These are phyloP conservation scores for Neonectria hederae DNA, from an alignment of 2,329 filamentous ascomycete species.

Conservation along the genomic window DNA sequence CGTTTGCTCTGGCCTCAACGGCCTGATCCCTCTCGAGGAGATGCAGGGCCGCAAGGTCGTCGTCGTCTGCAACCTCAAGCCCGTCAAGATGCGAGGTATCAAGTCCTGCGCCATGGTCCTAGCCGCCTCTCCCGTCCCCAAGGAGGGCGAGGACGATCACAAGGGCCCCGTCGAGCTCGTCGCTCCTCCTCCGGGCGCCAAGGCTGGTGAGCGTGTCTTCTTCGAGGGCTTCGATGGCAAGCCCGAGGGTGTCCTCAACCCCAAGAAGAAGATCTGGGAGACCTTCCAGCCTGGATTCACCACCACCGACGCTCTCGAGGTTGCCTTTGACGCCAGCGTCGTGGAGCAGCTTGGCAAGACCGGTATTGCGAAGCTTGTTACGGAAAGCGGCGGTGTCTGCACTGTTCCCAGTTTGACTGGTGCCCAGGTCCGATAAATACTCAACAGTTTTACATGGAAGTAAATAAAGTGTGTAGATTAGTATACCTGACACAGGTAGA, in stretches of 20 bases:
- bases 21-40: constrained; percentile 88
- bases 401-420: constrained; percentile 83
- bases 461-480: constrained; percentile 17
- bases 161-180: constrained; percentile 94
- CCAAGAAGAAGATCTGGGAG: constrained; percentile 99
- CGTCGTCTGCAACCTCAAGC: constrained; percentile 97
- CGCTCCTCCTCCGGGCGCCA: constrained; percentile 77
- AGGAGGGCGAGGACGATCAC: constrained; percentile 87
- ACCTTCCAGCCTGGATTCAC: constrained; percentile 95
- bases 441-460: background rate
- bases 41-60: constrained; percentile 98
- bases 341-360: constrained; percentile 81
- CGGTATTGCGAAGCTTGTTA: constrained; percentile 74
- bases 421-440: constrained; percentile 79
- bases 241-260: constrained; percentile 93
- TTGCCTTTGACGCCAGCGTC: constrained; percentile 82
- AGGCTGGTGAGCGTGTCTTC: constrained; percentile 86
- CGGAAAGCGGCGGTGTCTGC: constrained; percentile 81
- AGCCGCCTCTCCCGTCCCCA: constrained; percentile 85
- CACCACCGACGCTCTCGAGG: constrained; percentile 81
- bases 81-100: constrained; percentile 96
- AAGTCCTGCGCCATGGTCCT: constrained; percentile 88
- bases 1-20: constrained; percentile 96
- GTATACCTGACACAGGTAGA: background rate
- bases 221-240: constrained; percentile 96